phyloP scores from a whole-genome alignment of 2,329 filamentous ascomycete species.

The Lizonia empirigonia region DNA sequence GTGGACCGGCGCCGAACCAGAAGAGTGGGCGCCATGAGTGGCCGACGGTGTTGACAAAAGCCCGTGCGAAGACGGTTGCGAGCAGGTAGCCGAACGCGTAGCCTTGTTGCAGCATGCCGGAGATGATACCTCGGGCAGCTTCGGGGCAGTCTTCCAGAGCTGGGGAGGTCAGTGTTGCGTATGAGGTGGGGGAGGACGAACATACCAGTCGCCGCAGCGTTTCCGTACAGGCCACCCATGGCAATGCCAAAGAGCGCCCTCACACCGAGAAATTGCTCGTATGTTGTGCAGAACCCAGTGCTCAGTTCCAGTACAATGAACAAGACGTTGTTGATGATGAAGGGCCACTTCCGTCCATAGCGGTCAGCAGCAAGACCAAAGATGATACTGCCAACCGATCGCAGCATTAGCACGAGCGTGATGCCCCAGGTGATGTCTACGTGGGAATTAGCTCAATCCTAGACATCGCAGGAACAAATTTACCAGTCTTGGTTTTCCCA shows the following conservation, averaged over 20 bases:
- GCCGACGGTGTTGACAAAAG: conserved; percentile 74
- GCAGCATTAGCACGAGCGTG: conserved; percentile 60
- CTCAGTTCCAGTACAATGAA: conserved; percentile 67
- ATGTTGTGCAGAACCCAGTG: conserved; percentile 64
- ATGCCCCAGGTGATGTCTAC: conserved; percentile 65
- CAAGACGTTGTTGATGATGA: conserved; percentile 64
- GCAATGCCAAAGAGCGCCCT: conserved; percentile 67
- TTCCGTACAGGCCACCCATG: conserved; percentile 68
- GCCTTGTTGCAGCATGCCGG: conserved; percentile 67
- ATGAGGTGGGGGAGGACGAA: background rate
- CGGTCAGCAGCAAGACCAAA: conserved; percentile 62
- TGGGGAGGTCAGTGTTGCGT: conserved; percentile 11
- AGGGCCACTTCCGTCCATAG: conserved; percentile 62
- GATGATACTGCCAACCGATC: conserved; percentile 63
- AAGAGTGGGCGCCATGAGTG: conserved; percentile 84
- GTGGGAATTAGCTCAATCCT: background rate
- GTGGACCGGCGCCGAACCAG: conserved; percentile 86
- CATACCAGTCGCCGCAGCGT: conserved; percentile 61
- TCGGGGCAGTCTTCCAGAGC: conserved; percentile 67
- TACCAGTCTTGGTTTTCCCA: conserved; percentile 53
- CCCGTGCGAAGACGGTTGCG: conserved; percentile 62
- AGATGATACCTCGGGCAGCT: conserved; percentile 64
- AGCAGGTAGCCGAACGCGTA: conserved; percentile 70
- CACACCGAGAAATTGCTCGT: conserved; percentile 63
- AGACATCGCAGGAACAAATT: background rate